Evolutionary conservation across 352 stramenopile genomes (phyloP).

Genomic region (Phytophthora cactorum): DNA sequence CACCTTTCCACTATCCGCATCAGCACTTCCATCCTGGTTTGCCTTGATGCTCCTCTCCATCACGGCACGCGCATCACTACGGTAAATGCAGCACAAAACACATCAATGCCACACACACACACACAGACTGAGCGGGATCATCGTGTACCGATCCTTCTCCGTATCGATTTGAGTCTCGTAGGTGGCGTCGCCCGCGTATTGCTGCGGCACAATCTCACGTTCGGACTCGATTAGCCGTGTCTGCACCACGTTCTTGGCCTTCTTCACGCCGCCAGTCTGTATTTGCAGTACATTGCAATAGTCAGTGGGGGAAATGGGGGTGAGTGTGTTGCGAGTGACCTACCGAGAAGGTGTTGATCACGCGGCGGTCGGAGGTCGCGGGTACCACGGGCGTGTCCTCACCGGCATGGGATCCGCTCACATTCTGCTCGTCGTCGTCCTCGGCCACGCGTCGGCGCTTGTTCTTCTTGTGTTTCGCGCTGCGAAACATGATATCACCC

Average conservation of each 20-base stretch:
- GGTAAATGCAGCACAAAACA: background rate
- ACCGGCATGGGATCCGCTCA: background rate
- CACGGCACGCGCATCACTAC: conserved; percentile 79
- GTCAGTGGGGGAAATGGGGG: background rate
- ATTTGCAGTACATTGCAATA: background rate
- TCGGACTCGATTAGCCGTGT: conserved; percentile 66
- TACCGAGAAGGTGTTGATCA: conserved; percentile 29
- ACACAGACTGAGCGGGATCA: background rate
- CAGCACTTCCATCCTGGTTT: conserved; percentile 75
- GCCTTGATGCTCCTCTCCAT: conserved; percentile 80
- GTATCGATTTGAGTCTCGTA: conserved; percentile 89
- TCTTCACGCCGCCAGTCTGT: conserved; percentile 64
- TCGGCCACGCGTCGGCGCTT: conserved; percentile 52
- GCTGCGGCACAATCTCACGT: conserved; percentile 77
- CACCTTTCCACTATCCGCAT: conserved; percentile 74
- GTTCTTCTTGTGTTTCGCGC: conserved; percentile 52
- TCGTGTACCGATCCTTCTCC: conserved; percentile 62
- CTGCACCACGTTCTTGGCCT: conserved; percentile 67
- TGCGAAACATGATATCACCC: conserved; percentile 43
- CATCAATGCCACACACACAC: background rate
- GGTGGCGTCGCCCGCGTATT: conserved; percentile 83
- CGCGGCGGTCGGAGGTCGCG: conserved; percentile 5
- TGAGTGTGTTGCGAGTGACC: background rate
- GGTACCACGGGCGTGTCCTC: conserved; percentile 17
- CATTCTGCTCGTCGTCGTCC: conserved; percentile 35